Conservation (phyloP, 2,329 filamentous ascomycete species). For the Penicillium sp. region DNA sequence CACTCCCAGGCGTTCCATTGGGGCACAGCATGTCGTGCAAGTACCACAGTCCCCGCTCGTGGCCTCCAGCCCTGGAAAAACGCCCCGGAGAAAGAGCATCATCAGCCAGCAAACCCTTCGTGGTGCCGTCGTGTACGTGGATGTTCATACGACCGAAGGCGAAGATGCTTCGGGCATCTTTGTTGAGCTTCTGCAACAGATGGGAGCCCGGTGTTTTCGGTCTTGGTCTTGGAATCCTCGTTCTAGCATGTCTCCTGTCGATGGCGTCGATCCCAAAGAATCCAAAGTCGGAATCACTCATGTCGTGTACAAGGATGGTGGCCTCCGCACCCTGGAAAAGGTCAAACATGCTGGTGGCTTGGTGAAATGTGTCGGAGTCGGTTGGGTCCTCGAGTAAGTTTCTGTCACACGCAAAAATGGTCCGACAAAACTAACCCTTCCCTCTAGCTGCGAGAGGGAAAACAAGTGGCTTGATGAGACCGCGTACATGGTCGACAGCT, state of each 20-base stretch:
- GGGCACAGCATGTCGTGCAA: conserved; percentile 8
- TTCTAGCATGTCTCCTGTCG: conserved; percentile 41
- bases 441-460: conserved; percentile 68
- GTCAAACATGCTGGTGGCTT: conserved; percentile 70
- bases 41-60: conserved; percentile 18
- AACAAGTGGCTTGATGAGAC: conserved; percentile 75
- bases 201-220: conserved; percentile 79
- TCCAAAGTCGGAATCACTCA: conserved; percentile 76
- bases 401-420: background rate
- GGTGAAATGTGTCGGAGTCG: conserved; percentile 83
- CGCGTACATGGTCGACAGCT: conserved; percentile 69
- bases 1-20: conserved; percentile 17
- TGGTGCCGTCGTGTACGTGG: conserved; percentile 77
- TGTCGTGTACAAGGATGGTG: conserved; percentile 87
- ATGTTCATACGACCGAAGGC: conserved; percentile 80
- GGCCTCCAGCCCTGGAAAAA: conserved; percentile 31
- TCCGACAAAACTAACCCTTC: conserved; percentile 16
- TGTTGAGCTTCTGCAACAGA: conserved; percentile 73
- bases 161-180: conserved; percentile 81
- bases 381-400: conserved; percentile 85
- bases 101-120: conserved; percentile 53
- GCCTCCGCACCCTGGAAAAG: conserved; percentile 77
- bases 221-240: conserved; percentile 73
- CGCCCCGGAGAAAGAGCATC: conserved; percentile 28
- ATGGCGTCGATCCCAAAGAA: conserved; percentile 35